Evolutionary conservation across 2,329 filamentous ascomycete species (phyloP), one percentile per base, ranked within the genome.

Genomic region (Botrytis galanthina): DNA sequence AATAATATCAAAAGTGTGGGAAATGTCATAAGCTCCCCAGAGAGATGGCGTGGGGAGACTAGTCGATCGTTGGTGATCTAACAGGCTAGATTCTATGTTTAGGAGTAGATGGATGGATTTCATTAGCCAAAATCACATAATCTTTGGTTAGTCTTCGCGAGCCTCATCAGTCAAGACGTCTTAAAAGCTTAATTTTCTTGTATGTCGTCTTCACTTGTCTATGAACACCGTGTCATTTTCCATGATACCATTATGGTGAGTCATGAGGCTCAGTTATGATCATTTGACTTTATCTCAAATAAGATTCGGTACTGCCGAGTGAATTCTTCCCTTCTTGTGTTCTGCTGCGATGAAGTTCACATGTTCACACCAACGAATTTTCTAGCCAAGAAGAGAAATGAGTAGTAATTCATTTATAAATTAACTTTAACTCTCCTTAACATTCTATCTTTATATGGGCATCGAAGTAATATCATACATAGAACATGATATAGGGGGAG

Each of bases 381-480:
- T 57, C n/a, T 57, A 29, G 14, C 7, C 51, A 18, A 29, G 6
- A 16, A 54, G 51, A 29, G 18, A n/a, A 54, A 18, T 29, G 6
- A 29, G 6, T 29, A 54, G 12, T 8, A 57, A 29, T 12, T 57
- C 51, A 57, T 57, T 57, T 9, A 18, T 29, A 18, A 57, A 16
- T 0, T 29, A 9, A 29, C n/a, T 2, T 3, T 7, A 57, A 1
- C n/a, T 9, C 51, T 18, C 29, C 2, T 29, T n/a, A 4, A 18
- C 18, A 3, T 32, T 57, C 3, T 4, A 18, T 18, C 14, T 18
- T 32, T 9, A 8, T 18, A 29, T 9, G 8, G 14, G 3, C 0
- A 16, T 57, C 1, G 16, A 29, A 57, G n/a, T 4, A 29, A 6
- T 16, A 18, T 29, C 7, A 1, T 8, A 18, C 2, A 29, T 32